These are phyloP conservation scores for Paramyrothecium sp. DNA, from an alignment of 2,329 filamentous ascomycete species.

Conservation along the genomic window DNA sequence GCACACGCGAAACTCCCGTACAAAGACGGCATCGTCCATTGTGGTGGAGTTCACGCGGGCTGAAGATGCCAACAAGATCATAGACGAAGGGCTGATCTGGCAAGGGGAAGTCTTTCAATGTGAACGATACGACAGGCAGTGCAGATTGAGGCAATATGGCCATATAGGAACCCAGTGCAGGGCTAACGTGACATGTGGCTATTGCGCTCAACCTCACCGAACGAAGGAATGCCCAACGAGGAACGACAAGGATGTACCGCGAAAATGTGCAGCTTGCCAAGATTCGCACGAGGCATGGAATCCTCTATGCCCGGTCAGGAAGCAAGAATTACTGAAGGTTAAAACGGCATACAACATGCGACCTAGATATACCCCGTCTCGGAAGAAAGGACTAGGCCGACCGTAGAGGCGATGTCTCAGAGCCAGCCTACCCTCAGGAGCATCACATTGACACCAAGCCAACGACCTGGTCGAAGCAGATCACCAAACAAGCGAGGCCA, in stretches of 20 bases:
- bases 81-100: constrained; percentile 4
- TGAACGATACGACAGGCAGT: constrained; percentile 1
- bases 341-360: background rate
- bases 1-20: background rate
- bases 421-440: background rate
- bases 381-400: background rate
- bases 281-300: background rate
- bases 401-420: background rate
- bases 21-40: constrained; percentile 5
- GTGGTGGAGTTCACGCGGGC: constrained; percentile 2
- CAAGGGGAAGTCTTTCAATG: constrained; percentile 4
- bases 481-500: constrained; percentile 1
- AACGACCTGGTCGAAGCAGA: background rate
- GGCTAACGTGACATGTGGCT: background rate
- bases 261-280: background rate
- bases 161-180: constrained; percentile 4
- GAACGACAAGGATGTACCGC: background rate
- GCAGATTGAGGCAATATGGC: constrained; percentile 1
- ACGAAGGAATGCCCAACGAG: background rate
- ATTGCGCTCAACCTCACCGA: background rate
- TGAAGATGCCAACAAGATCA: constrained; percentile 3
- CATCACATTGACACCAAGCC: background rate
- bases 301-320: background rate
- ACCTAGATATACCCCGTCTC: background rate
- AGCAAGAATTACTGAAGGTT: background rate